phyloP scores from a whole-genome alignment of 2,329 filamentous ascomycete genomes.

The Shiraia sp. region DNA sequence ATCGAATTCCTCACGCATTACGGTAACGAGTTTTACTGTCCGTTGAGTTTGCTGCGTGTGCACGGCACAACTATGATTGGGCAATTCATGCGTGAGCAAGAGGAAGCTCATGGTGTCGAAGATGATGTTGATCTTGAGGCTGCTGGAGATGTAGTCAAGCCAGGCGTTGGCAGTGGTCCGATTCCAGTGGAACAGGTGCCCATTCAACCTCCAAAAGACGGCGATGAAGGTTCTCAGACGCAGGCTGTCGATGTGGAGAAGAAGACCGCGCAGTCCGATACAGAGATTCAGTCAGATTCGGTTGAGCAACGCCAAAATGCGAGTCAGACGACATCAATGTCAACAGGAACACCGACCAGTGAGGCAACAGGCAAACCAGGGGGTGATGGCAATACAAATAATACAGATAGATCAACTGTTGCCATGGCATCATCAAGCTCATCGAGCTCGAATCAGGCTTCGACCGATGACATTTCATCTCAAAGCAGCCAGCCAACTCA shows the following conservation, averaged over 20 bases:
- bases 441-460: no score
- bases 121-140: slow-evolving; percentile 65
- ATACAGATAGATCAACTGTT: no score
- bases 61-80: slow-evolving; percentile 95
- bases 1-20: slow-evolving; percentile 93
- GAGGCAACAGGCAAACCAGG: background rate
- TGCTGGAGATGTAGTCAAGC: slow-evolving; percentile 43
- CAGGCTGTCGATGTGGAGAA: background rate
- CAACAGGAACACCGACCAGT: background rate
- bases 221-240: slow-evolving; percentile 3
- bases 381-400: no score
- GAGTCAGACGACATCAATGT: background rate
- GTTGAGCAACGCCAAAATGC: background rate
- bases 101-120: slow-evolving; percentile 61
- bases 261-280: background rate
- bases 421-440: no score
- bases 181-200: slow-evolving; percentile 24
- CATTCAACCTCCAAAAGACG: slow-evolving; percentile 16
- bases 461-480: no score
- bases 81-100: slow-evolving; percentile 86
- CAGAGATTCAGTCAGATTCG: background rate
- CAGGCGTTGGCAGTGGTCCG: slow-evolving; percentile 34
- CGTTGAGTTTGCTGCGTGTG: slow-evolving; percentile 84
- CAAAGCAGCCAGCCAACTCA: no score
- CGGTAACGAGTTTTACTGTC: slow-evolving; percentile 96